Evolutionary conservation across 257 asterid species (phyloP), one percentile per base, ranked within the genome.

Genomic region (Petrea volubilis): DNA sequence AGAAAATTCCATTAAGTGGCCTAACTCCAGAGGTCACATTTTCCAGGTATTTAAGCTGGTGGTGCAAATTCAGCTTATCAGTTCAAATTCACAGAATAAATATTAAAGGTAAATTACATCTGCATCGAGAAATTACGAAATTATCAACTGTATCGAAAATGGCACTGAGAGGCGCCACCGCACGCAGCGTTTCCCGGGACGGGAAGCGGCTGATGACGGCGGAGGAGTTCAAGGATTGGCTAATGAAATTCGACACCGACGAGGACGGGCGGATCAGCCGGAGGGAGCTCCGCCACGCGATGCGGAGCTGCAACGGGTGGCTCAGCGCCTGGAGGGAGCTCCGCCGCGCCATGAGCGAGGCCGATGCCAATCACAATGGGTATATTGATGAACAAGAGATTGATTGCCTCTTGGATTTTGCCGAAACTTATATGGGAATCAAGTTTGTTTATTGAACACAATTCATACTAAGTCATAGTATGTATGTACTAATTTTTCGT

Each of bases 141-240:
- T 2, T 31, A 31, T 31, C 10, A 38, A 44, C 20, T 44, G 9
- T 13, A 9, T 3, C 0, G 2, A 1, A 40, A 6, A 81, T 81
- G 86, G 83, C 79, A 7, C 71, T 81, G 27, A 78, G 60, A 31
- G 57, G 80, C 49, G 76, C 64, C 70, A 43, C 46, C 34, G 80
- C 71, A 1, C 59, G 80, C 53, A 47, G 77, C 36, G 49, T 29
- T 17, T 47, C 80, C 53, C 21, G 77, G 68, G 65, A 55, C 15
- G 62, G 74, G 50, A 68, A 63, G 76, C 56, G 66, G 62, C 77
- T 73, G 77, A 73, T 79, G 84, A 75, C 82, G 74, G 78, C 67
- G 67, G 80, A 82, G 13, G 87, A 82, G 76, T 82, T 82, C 80
- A 82, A 73, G 69, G 59, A 4, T 11, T 79, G 87, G 86, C 73